These are phyloP conservation scores for Solanum sejunctum DNA, from an alignment of 257 asterid genomes.

Conservation along the genomic window DNA sequence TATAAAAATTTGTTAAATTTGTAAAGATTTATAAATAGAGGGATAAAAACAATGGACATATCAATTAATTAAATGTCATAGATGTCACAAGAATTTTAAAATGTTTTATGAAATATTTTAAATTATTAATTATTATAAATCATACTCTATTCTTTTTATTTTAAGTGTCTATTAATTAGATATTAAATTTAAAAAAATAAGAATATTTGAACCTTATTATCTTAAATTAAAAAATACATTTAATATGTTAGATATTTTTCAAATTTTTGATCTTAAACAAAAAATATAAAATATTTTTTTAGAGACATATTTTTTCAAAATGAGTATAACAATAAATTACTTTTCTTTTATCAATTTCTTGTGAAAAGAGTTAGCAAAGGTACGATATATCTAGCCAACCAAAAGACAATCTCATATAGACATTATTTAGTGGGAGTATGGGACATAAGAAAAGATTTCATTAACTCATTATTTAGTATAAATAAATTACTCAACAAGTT, in stretches of 20 bases:
- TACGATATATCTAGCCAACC: no score
- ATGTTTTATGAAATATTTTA: not conserved
- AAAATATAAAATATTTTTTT: no score
- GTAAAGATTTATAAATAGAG: not conserved
- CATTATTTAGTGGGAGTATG: not conserved
- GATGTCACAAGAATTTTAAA: not conserved
- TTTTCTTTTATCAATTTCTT: no score
- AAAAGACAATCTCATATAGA: accelerated
- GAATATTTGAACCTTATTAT: no score
- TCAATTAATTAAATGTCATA: not conserved
- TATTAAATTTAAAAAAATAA: accelerated
- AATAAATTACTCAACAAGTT: not conserved
- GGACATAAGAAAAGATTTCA: no score
- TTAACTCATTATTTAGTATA: not conserved
- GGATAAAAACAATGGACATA: not conserved
- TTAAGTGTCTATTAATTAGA: not conserved
- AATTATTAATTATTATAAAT: not conserved
- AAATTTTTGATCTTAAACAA: no score
- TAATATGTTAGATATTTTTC: no score
- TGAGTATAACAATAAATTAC: no score
- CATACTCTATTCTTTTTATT: accelerated
- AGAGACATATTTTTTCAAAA: no score
- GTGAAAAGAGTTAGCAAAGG: no score
- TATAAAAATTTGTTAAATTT: not conserved
- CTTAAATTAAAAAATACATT: no score